Evolutionary conservation across 2,329 filamentous ascomycete genomes (phyloP).

Genomic region (Colletotrichum scovillei): DNA sequence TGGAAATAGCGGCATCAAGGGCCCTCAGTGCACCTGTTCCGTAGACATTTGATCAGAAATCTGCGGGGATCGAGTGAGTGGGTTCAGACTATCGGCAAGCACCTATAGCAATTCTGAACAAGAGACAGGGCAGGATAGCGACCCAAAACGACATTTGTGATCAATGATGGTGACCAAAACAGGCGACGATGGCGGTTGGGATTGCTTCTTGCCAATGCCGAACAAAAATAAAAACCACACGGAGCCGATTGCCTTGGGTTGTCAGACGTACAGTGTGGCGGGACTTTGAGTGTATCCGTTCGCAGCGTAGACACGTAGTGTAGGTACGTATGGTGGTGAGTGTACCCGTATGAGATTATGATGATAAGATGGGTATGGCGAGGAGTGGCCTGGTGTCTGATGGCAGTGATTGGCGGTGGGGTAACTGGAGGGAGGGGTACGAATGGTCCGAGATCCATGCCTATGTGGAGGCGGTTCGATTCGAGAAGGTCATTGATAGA

Average conservation of each 20-base stretch:
- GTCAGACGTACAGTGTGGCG: not conserved
- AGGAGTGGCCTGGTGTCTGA: not conserved
- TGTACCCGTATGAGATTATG: not conserved
- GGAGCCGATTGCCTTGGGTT: not conserved
- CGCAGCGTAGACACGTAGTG: not conserved
- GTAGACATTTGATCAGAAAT: not conserved
- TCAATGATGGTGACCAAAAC: not conserved
- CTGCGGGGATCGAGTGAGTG: not conserved
- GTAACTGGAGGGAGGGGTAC: not conserved
- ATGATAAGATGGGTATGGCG: not conserved
- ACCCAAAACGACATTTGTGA: not conserved
- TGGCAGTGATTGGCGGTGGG: not conserved
- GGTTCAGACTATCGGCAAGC: not conserved
- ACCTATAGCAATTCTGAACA: not conserved
- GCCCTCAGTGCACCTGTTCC: not conserved
- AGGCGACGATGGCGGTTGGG: not conserved
- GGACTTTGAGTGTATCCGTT: not conserved
- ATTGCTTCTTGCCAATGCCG: not conserved
- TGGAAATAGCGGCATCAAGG: not conserved
- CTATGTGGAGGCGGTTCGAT: slow-evolving; percentile 15
- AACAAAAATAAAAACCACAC: slow-evolving; percentile 1
- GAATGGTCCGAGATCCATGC: not conserved
- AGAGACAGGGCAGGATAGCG: not conserved
- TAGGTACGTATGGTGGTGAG: too few relatives aligned
- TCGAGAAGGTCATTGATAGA: not conserved